These are phyloP conservation scores for Kwoniella shivajii DNA, from an alignment of 1,284 basidiomycete species.

Conservation along the genomic window DNA sequence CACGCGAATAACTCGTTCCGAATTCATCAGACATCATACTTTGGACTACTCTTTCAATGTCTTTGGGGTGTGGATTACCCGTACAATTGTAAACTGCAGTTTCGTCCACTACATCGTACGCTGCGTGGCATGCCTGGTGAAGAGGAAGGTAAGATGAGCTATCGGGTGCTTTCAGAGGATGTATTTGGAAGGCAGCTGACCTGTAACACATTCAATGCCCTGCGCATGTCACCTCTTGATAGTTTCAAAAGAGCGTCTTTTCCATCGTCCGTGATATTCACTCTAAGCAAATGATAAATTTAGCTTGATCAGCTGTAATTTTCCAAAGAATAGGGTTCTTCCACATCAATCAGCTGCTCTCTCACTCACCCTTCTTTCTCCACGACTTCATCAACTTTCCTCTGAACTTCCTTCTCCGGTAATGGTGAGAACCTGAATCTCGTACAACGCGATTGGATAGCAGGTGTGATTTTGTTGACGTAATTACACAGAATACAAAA, in stretches of 20 bases:
- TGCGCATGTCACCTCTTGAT: slow-evolving; percentile 95
- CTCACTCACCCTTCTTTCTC: slow-evolving; percentile 75
- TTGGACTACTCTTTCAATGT: slow-evolving; percentile 89
- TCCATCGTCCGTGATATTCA: slow-evolving; percentile 83
- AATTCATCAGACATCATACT: slow-evolving; percentile 98
- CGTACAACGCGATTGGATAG: slow-evolving; percentile 97
- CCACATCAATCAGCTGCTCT: not conserved
- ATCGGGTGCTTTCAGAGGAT: not conserved
- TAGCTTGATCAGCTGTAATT: not conserved
- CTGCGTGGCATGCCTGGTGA: slow-evolving; percentile 83
- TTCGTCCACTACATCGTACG: slow-evolving; percentile 85
- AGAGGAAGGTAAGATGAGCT: not conserved
- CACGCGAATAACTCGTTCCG: slow-evolving; percentile 85
- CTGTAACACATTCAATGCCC: slow-evolving; percentile 93
- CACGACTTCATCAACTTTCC: slow-evolving; percentile 75
- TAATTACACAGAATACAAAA: slow-evolving; percentile 99
- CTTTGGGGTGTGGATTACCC: slow-evolving; percentile 90
- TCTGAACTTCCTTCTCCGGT: slow-evolving; percentile 82
- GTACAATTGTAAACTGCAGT: slow-evolving; percentile 95
- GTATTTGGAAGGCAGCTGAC: slow-evolving; percentile 30
- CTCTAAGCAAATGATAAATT: too few species aligned
- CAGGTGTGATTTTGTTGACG: slow-evolving; percentile 98
- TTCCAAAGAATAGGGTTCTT: too few species aligned
- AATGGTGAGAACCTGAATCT: slow-evolving; percentile 97
- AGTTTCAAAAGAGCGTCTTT: slow-evolving; percentile 87